Conservation (phyloP, 1,139 yeast genomes). For the Candida tunisiensis region DNA sequence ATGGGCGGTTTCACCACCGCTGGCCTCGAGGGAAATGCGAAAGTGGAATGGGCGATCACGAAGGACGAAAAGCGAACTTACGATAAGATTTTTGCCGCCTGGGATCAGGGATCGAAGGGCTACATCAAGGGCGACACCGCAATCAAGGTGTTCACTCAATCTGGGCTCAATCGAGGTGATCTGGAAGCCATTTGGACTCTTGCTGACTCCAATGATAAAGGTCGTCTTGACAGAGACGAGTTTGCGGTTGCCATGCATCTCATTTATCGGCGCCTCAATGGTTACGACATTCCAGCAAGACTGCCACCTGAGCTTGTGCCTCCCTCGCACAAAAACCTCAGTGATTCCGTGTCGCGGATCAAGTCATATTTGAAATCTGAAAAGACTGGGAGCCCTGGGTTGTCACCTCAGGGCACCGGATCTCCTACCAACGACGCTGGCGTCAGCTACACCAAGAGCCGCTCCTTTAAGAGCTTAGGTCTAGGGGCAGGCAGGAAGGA, state of each 20-base stretch:
- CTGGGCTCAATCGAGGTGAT: constrained; percentile 74
- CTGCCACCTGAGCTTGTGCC: constrained; percentile 51
- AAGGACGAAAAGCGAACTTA: constrained; percentile 76
- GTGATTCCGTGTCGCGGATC: constrained; percentile 31
- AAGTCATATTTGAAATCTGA: constrained; percentile 26
- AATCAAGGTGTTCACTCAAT: constrained; percentile 73
- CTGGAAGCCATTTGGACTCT: constrained; percentile 87
- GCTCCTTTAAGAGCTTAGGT: constrained; percentile 19
- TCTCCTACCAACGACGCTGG: constrained; percentile 8
- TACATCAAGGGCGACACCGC: constrained; percentile 68
- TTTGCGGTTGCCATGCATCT: constrained; percentile 91
- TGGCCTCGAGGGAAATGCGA: constrained; percentile 16
- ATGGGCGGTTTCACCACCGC: constrained; percentile 13
- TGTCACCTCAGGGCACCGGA: constrained; percentile 6
- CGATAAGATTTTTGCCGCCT: constrained; percentile 75
- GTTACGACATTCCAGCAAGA: constrained; percentile 57
- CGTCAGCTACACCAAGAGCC: constrained; percentile 11
- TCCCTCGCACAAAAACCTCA: constrained; percentile 48
- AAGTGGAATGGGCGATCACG: constrained; percentile 53
- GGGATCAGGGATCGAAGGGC: constrained; percentile 62
- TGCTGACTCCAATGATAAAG: constrained; percentile 82
- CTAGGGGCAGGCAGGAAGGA: too few species aligned
- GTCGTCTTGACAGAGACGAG: constrained; percentile 65
- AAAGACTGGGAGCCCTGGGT: constrained; percentile 7
- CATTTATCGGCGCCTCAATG: constrained; percentile 70